Conservation (phyloP, 148 eudicot species). For the Cornus florida region DNA sequence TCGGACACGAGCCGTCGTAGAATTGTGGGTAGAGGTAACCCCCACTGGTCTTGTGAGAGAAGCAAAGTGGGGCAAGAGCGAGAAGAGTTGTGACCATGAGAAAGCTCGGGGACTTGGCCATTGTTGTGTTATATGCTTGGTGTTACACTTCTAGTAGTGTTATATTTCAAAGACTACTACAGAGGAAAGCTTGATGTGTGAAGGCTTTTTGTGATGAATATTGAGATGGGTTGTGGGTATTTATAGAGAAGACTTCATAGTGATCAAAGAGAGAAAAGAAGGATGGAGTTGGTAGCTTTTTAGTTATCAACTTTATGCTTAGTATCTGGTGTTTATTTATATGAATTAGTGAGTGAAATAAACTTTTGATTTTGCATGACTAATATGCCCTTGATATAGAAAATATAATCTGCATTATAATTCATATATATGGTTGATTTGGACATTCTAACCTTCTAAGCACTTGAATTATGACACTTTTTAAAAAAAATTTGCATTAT, state of each 20-base stretch:
- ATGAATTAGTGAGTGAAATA: not conserved
- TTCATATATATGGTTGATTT: not conserved
- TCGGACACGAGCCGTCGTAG: constrained; percentile 49
- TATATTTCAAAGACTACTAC: not conserved
- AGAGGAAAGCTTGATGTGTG: not conserved
- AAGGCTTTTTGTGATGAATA: not conserved
- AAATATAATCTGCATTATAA: not conserved
- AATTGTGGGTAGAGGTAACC: constrained; percentile 47
- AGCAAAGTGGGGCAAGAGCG: constrained; percentile 25
- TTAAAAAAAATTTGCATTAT: no score
- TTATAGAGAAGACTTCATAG: not conserved
- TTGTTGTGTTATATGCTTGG: not conserved
- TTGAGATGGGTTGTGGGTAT: not conserved
- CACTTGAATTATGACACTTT: not conserved
- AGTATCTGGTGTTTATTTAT: not conserved
- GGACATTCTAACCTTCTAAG: not conserved
- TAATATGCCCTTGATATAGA: not conserved
- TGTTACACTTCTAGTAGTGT: not conserved
- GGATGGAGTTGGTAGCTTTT: not conserved
- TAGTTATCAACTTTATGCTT: not conserved
- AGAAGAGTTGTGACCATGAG: constrained; percentile 14
- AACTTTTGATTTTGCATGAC: not conserved
- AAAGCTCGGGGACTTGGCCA: constrained; percentile 27
- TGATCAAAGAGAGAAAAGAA: not conserved
- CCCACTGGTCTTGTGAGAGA: constrained; percentile 12